A percentile compares a stretch with the other conserved stretches of the same genome.
Conservation (phyloP, 805 yeast genomes). For the Wickerhamiella occidentalis region DNA sequence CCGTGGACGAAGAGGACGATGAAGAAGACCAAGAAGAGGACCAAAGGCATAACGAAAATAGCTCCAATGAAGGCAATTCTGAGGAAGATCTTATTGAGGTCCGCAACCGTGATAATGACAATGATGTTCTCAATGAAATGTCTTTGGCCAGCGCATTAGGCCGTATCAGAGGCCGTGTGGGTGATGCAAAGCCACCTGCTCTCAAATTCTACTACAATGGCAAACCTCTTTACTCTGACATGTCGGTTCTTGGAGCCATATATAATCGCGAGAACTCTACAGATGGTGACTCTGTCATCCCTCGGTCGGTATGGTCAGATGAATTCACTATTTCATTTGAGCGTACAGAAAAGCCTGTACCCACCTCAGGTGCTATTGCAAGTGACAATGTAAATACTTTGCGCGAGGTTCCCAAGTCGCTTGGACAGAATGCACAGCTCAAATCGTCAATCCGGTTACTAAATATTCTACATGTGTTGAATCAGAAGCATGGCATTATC, state of each 20-base stretch:
- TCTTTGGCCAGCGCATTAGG: constrained; percentile 13
- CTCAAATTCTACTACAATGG: constrained; percentile 10
- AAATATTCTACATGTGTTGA: constrained; percentile 1
- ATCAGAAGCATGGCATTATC: constrained; percentile 8
- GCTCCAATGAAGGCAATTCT: background rate
- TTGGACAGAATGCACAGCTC: constrained; percentile 6
- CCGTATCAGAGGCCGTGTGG: background rate
- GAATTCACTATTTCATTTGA: constrained; percentile 42
- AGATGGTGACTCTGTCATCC: constrained; percentile 11
- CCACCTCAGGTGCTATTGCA: background rate
- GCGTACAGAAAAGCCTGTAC: constrained; percentile 19
- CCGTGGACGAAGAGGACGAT: constrained; percentile 16
- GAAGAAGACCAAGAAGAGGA: constrained; percentile 12
- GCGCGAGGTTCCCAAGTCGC: constrained; percentile 8
- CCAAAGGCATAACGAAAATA: constrained; percentile 14
- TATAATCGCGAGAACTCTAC: background rate
- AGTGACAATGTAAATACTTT: constrained; percentile 3
- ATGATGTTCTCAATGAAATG: constrained; percentile 11
- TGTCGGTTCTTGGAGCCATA: constrained; percentile 14
- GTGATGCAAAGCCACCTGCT: background rate
- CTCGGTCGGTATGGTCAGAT: constrained; percentile 39
- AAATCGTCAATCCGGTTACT: constrained; percentile 3
- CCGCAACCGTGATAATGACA: constrained; percentile 10
- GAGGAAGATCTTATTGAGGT: constrained; percentile 15
- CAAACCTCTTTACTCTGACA: constrained; percentile 10